phyloP scores from a whole-genome alignment of 2,329 filamentous ascomycete species.

The Daldinia sp. region DNA sequence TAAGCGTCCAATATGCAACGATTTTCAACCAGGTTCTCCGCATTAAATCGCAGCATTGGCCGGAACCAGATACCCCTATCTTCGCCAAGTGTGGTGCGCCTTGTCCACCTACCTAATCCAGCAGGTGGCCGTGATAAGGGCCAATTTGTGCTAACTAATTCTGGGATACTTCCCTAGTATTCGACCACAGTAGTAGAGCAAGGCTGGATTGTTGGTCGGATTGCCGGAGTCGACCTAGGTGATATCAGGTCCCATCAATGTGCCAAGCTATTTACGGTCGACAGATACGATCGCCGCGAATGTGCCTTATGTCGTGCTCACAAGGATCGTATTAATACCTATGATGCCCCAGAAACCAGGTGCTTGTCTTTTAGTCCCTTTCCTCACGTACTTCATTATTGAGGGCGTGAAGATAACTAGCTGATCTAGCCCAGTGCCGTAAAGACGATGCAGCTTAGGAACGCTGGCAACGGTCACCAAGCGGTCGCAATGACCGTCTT shows the following conservation, averaged over 20 bases:
- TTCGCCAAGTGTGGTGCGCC: slow-evolving; percentile 30
- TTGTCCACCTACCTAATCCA: slow-evolving; percentile 42
- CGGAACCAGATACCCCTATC: slow-evolving; percentile 25
- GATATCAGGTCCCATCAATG: slow-evolving; percentile 26
- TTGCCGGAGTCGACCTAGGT: slow-evolving; percentile 8
- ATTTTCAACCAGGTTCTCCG: slow-evolving; percentile 32
- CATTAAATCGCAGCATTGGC: slow-evolving; percentile 15
- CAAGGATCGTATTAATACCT: slow-evolving; percentile 32
- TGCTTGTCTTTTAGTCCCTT: slow-evolving; percentile 12
- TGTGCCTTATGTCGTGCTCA: slow-evolving; percentile 13
- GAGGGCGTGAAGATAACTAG: slow-evolving; percentile 15
- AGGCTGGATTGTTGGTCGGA: slow-evolving; percentile 5
- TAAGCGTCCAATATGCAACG: neutral
- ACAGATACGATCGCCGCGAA: slow-evolving; percentile 18
- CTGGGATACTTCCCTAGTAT: slow-evolving; percentile 13
- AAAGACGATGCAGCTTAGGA: slow-evolving; percentile 40
- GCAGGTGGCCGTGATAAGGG: slow-evolving; percentile 43
- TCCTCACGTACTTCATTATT: slow-evolving; percentile 21
- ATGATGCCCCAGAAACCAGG: slow-evolving; percentile 10
- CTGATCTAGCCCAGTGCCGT: slow-evolving; percentile 13
- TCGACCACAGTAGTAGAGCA: slow-evolving; percentile 8
- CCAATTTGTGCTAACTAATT: slow-evolving; percentile 30
- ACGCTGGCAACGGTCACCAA: slow-evolving; percentile 17
- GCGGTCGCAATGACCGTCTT: slow-evolving; percentile 37
- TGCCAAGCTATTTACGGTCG: slow-evolving; percentile 34